Evolutionary conservation across 2,329 filamentous ascomycete species (phyloP), one percentile per base, ranked within the genome.

Genomic region (Didymosphaeria variabile): DNA sequence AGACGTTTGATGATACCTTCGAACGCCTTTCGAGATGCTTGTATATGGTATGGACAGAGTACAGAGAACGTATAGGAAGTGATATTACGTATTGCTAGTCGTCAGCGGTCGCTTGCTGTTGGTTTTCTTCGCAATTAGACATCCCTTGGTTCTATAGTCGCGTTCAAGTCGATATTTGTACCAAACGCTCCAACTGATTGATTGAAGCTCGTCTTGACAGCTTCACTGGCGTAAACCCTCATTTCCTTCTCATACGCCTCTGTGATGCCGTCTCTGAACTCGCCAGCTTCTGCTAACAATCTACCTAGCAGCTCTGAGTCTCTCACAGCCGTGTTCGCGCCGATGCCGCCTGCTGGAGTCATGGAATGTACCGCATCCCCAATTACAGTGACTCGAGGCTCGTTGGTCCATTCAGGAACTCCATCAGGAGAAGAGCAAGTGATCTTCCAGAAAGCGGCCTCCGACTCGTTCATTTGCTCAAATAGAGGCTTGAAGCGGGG

Each of bases 391-490:
- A 83, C 78, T 0, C 87, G 80, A 0, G 84, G 81, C 56, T 87
- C 82, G 47, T 87, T 89, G 9, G 77, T 67, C 88, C 88, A 90
- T 47, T 84, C 80, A 0, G 88, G 87, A 0, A 90, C 85, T 1
- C 87, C 87, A 0, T 79, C 79, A 0, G 87, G 87, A 0, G 81
- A 83, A 0, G 86, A 88, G 65, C 86, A 89, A 1, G 87, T 89
- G 51, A 90, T 89, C 67, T 88, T 90, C 86, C 87, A 89, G 65
- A 90, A 90, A 0, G 88, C 87, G 0, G 87, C 85, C 64, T 90
- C 85, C 0, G 74, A 64, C 58, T 83, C 84, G 5, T 78, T 71
- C 85, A 89, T 88, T 38, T 87, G 67, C 6, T 88, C 85, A 60
- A 90, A 85, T 0, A 90, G 73, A 1, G 86, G 81, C 70, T 80